phyloP scores from a whole-genome alignment of 768 basidiomycete genomes.

The Trametopsis cervina region DNA sequence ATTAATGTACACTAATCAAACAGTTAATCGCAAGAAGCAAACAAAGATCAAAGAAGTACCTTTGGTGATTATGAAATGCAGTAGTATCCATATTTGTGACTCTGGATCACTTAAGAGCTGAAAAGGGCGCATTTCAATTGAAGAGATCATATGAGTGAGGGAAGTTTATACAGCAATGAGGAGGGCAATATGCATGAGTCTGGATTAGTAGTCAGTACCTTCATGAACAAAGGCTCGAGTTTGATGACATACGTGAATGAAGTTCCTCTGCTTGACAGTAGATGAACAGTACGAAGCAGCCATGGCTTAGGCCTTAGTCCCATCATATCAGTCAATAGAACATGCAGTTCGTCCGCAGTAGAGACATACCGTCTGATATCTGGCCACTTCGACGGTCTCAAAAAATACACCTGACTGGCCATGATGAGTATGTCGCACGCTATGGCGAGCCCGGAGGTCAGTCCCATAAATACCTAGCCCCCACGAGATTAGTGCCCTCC shows the following conservation, averaged over 20 bases:
- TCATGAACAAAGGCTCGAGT: too few species aligned
- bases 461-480: slow-evolving; percentile 1
- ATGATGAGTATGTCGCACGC: slow-evolving; percentile 13
- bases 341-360: too few species aligned
- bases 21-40: not conserved
- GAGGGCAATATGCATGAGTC: not conserved
- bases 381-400: slow-evolving; percentile 11
- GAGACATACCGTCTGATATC: slow-evolving; percentile 16
- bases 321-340: too few species aligned
- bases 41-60: slow-evolving; percentile 2
- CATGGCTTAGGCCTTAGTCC: slow-evolving; percentile 10
- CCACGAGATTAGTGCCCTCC: too few species aligned
- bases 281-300: slow-evolving; percentile 14
- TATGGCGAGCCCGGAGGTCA: slow-evolving; percentile 11
- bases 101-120: slow-evolving; percentile 11
- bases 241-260: slow-evolving; percentile 15
- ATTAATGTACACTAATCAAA: slow-evolving; percentile 16
- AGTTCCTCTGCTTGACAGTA: slow-evolving; percentile 17
- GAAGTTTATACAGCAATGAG: not conserved
- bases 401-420: slow-evolving; percentile 11
- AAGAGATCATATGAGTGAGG: too few species aligned
- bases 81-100: slow-evolving; percentile 16
- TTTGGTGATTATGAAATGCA: slow-evolving; percentile 17
- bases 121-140: not conserved
- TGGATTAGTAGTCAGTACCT: too few species aligned